Percentiles rank a stretch among this genome's conserved stretches.
These are phyloP conservation scores for Fusarium ambrosium DNA, from an alignment of 2,329 filamentous ascomycete genomes.

Conservation along the genomic window DNA sequence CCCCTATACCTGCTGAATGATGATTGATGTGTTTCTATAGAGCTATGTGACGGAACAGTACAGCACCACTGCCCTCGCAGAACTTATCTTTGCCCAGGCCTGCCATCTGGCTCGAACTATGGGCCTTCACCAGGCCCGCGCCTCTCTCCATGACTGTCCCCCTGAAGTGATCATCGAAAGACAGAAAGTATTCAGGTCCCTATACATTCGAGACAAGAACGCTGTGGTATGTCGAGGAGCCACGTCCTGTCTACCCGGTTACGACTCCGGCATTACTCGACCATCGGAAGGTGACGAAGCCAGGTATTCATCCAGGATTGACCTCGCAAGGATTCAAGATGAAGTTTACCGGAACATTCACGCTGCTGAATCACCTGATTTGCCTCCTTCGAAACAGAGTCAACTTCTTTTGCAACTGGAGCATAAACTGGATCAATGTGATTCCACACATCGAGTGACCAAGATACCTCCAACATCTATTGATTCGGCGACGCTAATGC, in stretches of 20 bases:
- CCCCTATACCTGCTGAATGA: not conserved
- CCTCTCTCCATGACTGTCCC: constrained; percentile 8
- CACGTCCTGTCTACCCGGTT: constrained; percentile 36
- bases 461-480: constrained; percentile 19
- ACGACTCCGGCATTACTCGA: constrained; percentile 27
- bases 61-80: constrained; percentile 41
- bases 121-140: constrained; percentile 43
- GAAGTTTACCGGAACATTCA: constrained; percentile 40
- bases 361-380: constrained; percentile 21
- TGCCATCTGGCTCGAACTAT: constrained; percentile 45
- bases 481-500: constrained; percentile 24
- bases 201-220: constrained; percentile 46
- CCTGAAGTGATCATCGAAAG: constrained; percentile 36
- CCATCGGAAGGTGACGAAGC: constrained; percentile 14
- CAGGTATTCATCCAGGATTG: constrained; percentile 32
- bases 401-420: constrained; percentile 31
- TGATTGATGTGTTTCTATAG: constrained; percentile 5
- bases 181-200: constrained; percentile 42
- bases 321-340: constrained; percentile 43
- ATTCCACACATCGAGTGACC: constrained; percentile 30
- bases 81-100: constrained; percentile 45
- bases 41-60: constrained; percentile 47
- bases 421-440: constrained; percentile 42
- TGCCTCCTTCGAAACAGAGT: constrained; percentile 5
- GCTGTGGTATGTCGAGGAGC: constrained; percentile 40